Conservation (phyloP, 768 basidiomycete species). For the Leccinum obscurum region DNA sequence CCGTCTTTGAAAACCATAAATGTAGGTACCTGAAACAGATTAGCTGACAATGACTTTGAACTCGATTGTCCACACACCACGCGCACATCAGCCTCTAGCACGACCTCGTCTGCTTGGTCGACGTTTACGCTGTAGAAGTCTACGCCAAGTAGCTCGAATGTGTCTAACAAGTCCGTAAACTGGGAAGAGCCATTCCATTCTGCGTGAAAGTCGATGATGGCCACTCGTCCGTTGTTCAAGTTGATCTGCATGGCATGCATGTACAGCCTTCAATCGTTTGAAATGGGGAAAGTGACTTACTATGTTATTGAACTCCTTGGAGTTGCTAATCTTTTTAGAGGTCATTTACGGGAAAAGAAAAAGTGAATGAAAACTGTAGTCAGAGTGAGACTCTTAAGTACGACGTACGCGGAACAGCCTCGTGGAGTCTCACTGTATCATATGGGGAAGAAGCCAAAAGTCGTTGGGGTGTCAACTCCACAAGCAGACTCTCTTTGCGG, state of each 20-base stretch:
- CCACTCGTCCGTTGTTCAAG: constrained; percentile 23
- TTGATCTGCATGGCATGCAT: constrained; percentile 15
- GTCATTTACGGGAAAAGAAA: no score
- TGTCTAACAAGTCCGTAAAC: constrained; percentile 20
- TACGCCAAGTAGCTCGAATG: constrained; percentile 35
- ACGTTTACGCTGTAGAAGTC: constrained; percentile 77
- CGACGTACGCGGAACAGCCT: no score
- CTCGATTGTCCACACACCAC: constrained; percentile 45
- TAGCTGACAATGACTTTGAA: not conserved
- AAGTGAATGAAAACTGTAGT: no score
- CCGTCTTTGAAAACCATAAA: constrained; percentile 34
- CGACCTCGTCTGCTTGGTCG: constrained; percentile 54
- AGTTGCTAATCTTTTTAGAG: constrained; percentile 17
- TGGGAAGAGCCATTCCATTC: constrained; percentile 13
- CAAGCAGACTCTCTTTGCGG: no score
- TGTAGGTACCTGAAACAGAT: constrained; percentile 23
- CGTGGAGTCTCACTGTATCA: no score
- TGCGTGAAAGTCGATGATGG: constrained; percentile 25
- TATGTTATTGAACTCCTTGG: constrained; percentile 20
- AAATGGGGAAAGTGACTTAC: constrained; percentile 9
- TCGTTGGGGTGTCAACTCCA: no score
- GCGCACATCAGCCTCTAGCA: constrained; percentile 58
- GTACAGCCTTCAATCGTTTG: not conserved
- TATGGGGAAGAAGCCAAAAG: no score
- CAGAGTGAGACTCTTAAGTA: not conserved